Conservation (phyloP, 495 filamentous ascomycete species). For the Aspergillus haitiensis region DNA sequence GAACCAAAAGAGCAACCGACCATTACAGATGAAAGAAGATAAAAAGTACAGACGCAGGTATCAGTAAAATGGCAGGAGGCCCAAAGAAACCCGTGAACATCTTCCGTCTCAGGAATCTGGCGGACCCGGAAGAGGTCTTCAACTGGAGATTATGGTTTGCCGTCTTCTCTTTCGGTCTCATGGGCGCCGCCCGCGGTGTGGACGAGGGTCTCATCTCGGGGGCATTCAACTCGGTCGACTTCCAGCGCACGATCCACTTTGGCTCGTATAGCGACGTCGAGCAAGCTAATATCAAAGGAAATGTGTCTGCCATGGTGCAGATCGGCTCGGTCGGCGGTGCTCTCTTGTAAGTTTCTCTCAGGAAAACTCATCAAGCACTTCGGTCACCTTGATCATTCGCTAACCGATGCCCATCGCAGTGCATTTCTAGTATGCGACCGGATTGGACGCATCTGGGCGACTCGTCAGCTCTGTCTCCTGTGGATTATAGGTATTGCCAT, state of each 20-base stretch:
- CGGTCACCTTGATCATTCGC: neutral
- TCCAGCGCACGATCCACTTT: conserved; percentile 56
- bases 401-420: conserved; percentile 20
- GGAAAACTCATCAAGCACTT: neutral
- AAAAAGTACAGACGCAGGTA: too few relatives aligned
- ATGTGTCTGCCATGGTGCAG: conserved; percentile 73
- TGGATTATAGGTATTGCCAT: conserved; percentile 70
- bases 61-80: conserved; percentile 48
- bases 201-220: conserved; percentile 72
- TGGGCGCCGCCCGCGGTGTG: conserved; percentile 65
- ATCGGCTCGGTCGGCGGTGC: conserved; percentile 66
- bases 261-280: conserved; percentile 55
- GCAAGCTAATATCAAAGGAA: conserved; percentile 62
- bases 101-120: conserved; percentile 56
- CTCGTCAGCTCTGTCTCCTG: conserved; percentile 61
- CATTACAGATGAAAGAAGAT: too few relatives aligned
- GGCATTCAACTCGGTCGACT: conserved; percentile 63
- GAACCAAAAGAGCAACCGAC: too few relatives aligned
- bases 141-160: conserved; percentile 68
- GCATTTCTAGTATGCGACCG: conserved; percentile 68
- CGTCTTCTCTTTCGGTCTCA: conserved; percentile 65
- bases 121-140: conserved; percentile 58
- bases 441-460: conserved; percentile 69
- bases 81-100: conserved; percentile 67
- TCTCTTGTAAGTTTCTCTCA: conserved; percentile 48